Evolutionary conservation across 352 stramenopile species (phyloP).

Genomic region (Phytophthora colocasiae): DNA sequence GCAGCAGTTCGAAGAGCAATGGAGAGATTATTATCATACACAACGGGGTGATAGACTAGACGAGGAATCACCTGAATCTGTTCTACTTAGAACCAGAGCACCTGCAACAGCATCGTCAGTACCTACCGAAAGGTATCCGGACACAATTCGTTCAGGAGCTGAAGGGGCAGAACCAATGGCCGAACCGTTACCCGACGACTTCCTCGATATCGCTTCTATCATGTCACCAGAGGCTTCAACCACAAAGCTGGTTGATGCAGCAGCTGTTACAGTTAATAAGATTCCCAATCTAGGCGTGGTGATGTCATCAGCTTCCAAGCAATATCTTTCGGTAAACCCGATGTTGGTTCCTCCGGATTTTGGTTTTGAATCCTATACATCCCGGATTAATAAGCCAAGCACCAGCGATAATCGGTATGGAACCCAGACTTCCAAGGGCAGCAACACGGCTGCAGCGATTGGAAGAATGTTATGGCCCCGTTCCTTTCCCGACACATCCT

Average conservation of each 20-base stretch:
- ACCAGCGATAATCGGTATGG: not conserved
- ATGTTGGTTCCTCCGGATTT: not conserved
- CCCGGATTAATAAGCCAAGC: not conserved
- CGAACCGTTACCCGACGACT: not conserved
- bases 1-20: conserved; percentile 9
- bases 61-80: conserved; percentile 2
- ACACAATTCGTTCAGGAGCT: not conserved
- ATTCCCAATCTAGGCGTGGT: not conserved
- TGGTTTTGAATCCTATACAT: no score
- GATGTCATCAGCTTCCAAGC: not conserved
- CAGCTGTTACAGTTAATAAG: not conserved
- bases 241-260: not conserved
- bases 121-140: no score
- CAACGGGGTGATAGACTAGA: not conserved
- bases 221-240: conserved; percentile 1
- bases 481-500: not conserved
- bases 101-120: not conserved
- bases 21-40: conserved; percentile 19
- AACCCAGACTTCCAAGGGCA: not conserved
- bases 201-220: not conserved
- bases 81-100: conserved; percentile 7
- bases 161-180: not conserved
- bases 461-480: conserved; percentile 11
- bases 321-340: not conserved
- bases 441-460: conserved; percentile 15